Evolutionary conservation across 164 flowering plant genomes (phyloP), one percentile per base, ranked within the genome.

Genomic region (Annona cherimola): DNA sequence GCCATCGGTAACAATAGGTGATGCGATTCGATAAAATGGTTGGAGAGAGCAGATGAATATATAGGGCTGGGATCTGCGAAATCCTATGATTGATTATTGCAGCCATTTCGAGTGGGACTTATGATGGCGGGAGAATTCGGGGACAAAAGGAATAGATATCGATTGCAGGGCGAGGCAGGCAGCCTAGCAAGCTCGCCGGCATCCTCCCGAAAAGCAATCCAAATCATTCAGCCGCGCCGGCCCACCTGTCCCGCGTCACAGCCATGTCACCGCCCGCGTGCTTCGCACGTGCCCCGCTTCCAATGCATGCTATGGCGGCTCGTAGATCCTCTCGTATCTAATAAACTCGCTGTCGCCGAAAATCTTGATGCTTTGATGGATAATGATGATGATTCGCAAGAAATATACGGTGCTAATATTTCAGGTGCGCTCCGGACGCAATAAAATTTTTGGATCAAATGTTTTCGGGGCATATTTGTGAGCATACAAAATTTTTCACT

Each of bases 1-100:
- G 45, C 67, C 67, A 63, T 63, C 14, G 44, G 2, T 7, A 63
- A 43, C n/a, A 19, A 61, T 8, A 61, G 2, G 63, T 26, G 2
- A 63, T 4, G 5, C 12, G 12, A 11, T 11, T 63, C 41, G 41
- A 35, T 41, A 39, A 63, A 41, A 39, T 39, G 41, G 42, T 16
- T 2, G 12, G 11, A 43, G 46, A 5, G 39, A 4, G 7, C 20
- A 66, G 9, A 19, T 4, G 46, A 0, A 12, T 43, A 2, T 18
- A 44, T 43, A 66, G 26, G 50, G 39, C 2, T 43, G 35, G 42
- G 68, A 65, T 20, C 18, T 39, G 12, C 18, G 2, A n/a, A 66
- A 44, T 43, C 46, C 35, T 6, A 66, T 66, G 54, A 66, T 66
- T 66, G 69, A 11, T 40, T 66, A 42, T 66, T 66, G 69, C 69